These are phyloP conservation scores for Cyberlindnera mycetangii DNA, from an alignment of 805 yeast genomes.

Conservation along the genomic window DNA sequence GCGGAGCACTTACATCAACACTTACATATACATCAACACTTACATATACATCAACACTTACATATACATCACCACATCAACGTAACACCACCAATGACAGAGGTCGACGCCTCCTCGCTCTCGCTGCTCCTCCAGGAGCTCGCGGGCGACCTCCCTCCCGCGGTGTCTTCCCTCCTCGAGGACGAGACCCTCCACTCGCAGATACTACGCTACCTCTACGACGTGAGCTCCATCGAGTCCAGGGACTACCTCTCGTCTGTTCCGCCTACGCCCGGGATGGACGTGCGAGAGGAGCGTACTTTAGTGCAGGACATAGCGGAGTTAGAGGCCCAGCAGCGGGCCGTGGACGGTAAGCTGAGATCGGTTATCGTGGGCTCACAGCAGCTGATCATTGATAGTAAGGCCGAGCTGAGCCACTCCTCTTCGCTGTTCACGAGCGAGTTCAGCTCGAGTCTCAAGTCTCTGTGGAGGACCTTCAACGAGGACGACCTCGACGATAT, in stretches of 20 bases:
- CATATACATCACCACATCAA: too few species aligned
- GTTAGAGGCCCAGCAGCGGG: constrained; percentile 53
- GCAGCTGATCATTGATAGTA: constrained; percentile 40
- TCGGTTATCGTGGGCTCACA: constrained; percentile 35
- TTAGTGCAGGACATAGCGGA: constrained; percentile 73
- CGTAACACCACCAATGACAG: too few species aligned
- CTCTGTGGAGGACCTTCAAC: constrained; percentile 30
- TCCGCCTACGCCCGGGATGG: constrained; percentile 37
- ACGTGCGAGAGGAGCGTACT: constrained; percentile 30
- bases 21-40: too few species aligned
- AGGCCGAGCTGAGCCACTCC: constrained; percentile 35
- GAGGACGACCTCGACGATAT: constrained; percentile 32
- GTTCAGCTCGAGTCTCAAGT: constrained; percentile 30
- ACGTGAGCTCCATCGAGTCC: constrained; percentile 46
- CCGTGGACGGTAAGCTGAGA: constrained; percentile 44
- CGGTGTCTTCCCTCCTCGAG: constrained; percentile 24
- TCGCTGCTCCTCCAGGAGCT: constrained; percentile 37
- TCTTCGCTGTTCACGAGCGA: constrained; percentile 32
- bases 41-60: too few species aligned
- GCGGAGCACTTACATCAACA: too few species aligned
- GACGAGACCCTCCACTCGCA: constrained; percentile 36
- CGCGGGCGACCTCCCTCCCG: constrained; percentile 26
- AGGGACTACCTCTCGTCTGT: constrained; percentile 43
- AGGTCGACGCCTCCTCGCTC: constrained; percentile 19
- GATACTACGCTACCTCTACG: constrained; percentile 33